phyloP scores from a whole-genome alignment of 2,329 filamentous ascomycete species.

The Epichloe typhina region DNA sequence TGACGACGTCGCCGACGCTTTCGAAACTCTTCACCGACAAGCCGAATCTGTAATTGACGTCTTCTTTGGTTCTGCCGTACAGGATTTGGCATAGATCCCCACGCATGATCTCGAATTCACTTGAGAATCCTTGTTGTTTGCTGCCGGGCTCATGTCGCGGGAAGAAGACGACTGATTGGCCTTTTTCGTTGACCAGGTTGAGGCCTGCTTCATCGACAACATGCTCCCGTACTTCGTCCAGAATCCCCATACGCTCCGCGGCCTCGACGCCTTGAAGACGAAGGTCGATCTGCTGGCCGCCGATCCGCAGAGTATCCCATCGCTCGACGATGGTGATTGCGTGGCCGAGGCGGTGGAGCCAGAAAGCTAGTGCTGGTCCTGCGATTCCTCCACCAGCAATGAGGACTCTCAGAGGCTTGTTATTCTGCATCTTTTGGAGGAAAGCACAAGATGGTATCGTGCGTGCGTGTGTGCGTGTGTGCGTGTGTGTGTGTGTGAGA shows the following conservation, averaged over 20 bases:
- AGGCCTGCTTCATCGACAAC: conserved; percentile 36
- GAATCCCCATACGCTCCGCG: conserved; percentile 26
- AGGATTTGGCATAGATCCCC: conserved; percentile 35
- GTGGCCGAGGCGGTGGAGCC: conserved; percentile 17
- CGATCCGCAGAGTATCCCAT: conserved; percentile 14
- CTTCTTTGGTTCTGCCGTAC: conserved; percentile 18
- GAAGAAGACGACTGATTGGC: conserved; percentile 24
- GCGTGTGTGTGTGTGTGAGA: not conserved
- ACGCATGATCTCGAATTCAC: conserved; percentile 42
- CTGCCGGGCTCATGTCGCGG: conserved; percentile 8
- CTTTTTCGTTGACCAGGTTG: conserved; percentile 27
- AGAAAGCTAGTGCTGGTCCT: conserved; percentile 18
- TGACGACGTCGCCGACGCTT: conserved; percentile 4
- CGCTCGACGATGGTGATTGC: conserved; percentile 27
- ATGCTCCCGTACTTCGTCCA: conserved; percentile 20
- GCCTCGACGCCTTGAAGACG: conserved; percentile 27
- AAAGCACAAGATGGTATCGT: not conserved
- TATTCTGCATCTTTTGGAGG: not conserved
- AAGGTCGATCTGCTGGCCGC: conserved; percentile 34
- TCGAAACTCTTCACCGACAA: not conserved
- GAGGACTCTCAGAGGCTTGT: conserved; percentile 9
- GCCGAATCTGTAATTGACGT: conserved; percentile 16
- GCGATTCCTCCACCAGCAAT: conserved; percentile 22
- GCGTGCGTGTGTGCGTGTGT: not conserved
- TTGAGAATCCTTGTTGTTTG: conserved; percentile 22